Base-by-base conservation (phyloP, 2,329 filamentous ascomycete species). In the Stachybotrys echinatus region DNA sequence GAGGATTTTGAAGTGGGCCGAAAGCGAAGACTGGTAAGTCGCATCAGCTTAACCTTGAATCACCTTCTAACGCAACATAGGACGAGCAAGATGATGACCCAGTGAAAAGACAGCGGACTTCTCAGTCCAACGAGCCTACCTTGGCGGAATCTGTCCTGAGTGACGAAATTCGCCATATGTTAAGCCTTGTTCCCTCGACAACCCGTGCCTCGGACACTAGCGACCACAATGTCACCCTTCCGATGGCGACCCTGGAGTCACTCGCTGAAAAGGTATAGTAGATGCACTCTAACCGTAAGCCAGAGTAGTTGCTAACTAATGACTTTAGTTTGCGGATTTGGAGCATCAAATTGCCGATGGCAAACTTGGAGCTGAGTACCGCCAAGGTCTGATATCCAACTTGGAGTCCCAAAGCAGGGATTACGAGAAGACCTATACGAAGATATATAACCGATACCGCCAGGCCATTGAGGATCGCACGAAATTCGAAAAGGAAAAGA, bases 381-480 rank as follows among this genome's bases (percentile, higher is more conserved):
- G 14, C 27, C 27, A 34, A 34, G 27, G 27, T 34, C 63, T 74
- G 2, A 73, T 78, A 27, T 59, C 69, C 31, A 65, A 62, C 2
- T 67, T 80, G 0, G 72, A 80, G 49, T 61, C 58, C 19, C 72
- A 77, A 45, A 59, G 76, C 17, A 70, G 74, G 23, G 74, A 74
- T 18, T 70, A 75, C 48, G 65, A 73, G 45, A 66, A 65, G 20
- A 76, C 75, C 2, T 61, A 75, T 3, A 65, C 66, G 20, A 63
- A 64, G 6, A 71, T 81, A 4, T 74, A 80, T 46, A 61, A 65
- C 7, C 71, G 70, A 42, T 76, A 74, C 50, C 73, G 76, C 54
- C 68, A 68, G 14, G 77, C 80, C 3, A 61, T 82, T 5, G 65
- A 74, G 50, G 80, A 84, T 20, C 75, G 78, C 31, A 69, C 67